These are phyloP conservation scores for Cordia subcordata DNA, from an alignment of 257 asterid species.

Conservation along the genomic window DNA sequence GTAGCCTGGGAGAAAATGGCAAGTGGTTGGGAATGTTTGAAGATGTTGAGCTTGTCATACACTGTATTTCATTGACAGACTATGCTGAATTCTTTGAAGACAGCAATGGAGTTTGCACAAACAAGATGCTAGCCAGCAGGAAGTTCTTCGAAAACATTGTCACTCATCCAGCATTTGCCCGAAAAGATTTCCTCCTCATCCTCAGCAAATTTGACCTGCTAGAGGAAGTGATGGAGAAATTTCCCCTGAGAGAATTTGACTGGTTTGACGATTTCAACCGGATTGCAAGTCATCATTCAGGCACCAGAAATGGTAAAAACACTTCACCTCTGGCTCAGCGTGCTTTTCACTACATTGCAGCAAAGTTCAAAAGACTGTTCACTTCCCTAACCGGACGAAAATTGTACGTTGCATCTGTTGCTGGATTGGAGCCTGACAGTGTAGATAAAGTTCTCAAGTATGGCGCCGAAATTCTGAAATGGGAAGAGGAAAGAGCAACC, in stretches of 20 bases:
- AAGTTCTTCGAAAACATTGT: constrained; percentile 50
- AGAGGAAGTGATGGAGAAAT: constrained; percentile 51
- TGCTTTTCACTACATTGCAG: constrained; percentile 75
- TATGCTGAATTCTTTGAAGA: constrained; percentile 57
- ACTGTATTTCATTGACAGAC: constrained; percentile 66
- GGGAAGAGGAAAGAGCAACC: constrained; percentile 52
- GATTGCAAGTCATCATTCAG: constrained; percentile 41
- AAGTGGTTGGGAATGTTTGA: constrained; percentile 91
- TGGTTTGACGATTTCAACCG: constrained; percentile 83
- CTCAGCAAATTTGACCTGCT: constrained; percentile 80
- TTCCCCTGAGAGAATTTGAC: constrained; percentile 66
- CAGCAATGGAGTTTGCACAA: constrained; percentile 42
- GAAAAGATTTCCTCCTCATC: constrained; percentile 58
- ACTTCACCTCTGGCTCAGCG: constrained; percentile 53
- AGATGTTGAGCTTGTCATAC: constrained; percentile 63
- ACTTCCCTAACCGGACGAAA: constrained; percentile 38
- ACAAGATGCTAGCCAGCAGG: constrained; percentile 69
- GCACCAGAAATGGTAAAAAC: constrained; percentile 25
- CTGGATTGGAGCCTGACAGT: constrained; percentile 65
- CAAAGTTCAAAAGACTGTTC: constrained; percentile 63
- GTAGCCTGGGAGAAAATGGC: constrained; percentile 78
- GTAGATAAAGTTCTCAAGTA: constrained; percentile 63
- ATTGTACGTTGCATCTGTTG: constrained; percentile 54
- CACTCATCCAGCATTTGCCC: constrained; percentile 48
- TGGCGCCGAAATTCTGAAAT: constrained; percentile 59